These are phyloP conservation scores for Wallacemonas sp. DNA, from an alignment of 208 protist genomes.

Conservation along the genomic window DNA sequence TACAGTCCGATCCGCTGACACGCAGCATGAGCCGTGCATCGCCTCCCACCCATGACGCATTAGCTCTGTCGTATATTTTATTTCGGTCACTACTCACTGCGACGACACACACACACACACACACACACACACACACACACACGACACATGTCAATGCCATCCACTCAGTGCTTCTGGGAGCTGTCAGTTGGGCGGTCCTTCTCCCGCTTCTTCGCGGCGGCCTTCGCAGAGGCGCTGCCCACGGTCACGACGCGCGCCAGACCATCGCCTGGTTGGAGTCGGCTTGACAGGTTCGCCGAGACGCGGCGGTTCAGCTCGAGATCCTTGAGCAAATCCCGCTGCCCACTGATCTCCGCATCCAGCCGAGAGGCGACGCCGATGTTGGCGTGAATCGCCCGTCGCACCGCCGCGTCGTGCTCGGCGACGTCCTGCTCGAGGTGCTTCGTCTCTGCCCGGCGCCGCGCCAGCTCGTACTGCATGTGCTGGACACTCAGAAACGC, in stretches of 20 bases:
- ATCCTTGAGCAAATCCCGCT: slow-evolving; percentile 64
- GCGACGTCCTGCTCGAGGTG: slow-evolving; percentile 30
- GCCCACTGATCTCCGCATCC: slow-evolving; percentile 43
- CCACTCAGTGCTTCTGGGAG: too few relatives aligned
- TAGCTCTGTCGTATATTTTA: too few relatives aligned
- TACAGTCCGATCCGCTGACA: too few relatives aligned
- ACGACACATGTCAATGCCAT: too few relatives aligned
- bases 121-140: too few relatives aligned
- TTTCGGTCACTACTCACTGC: too few relatives aligned
- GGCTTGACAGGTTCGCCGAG: background rate
- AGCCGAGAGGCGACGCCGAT: slow-evolving; percentile 36
- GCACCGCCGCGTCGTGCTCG: slow-evolving; percentile 20
- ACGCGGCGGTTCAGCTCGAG: slow-evolving; percentile 49
- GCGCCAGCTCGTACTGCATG: slow-evolving; percentile 32
- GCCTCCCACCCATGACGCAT: too few relatives aligned
- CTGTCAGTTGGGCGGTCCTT: background rate
- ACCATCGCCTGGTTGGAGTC: slow-evolving; percentile 1
- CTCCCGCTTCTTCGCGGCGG: background rate
- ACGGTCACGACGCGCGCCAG: slow-evolving; percentile 12
- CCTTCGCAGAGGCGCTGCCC: background rate
- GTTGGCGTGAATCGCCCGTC: slow-evolving; percentile 39
- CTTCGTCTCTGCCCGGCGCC: slow-evolving; percentile 21
- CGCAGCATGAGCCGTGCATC: too few relatives aligned
- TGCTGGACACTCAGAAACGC: slow-evolving; percentile 11
- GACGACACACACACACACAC: too few relatives aligned